These are phyloP conservation scores for Metschnikowia cerradonensis DNA, from an alignment of 805 yeast species.

Conservation along the genomic window DNA sequence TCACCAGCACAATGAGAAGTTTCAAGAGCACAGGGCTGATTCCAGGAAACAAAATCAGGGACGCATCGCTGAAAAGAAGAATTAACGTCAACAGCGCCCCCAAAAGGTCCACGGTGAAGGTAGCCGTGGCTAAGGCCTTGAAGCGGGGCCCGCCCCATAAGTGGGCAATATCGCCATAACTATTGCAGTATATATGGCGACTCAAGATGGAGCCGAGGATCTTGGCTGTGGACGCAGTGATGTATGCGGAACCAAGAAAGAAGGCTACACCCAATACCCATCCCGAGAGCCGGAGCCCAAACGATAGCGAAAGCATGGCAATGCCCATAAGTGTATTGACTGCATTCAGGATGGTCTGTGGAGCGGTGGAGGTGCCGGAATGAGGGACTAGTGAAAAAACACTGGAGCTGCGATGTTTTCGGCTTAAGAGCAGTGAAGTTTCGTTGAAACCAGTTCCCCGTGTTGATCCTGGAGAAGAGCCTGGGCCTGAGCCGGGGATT, in stretches of 20 bases:
- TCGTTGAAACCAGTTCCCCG: not conserved
- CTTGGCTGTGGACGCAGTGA: conserved; percentile 52
- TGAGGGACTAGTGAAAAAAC: not conserved
- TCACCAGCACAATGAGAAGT: conserved; percentile 30
- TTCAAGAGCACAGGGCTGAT: conserved; percentile 23
- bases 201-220: conserved; percentile 68
- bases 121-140: conserved; percentile 41
- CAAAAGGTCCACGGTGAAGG: conserved; percentile 54
- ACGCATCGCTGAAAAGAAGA: conserved; percentile 58
- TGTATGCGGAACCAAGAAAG: conserved; percentile 42
- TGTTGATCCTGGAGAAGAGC: too few relatives aligned
- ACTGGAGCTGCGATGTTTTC: conserved; percentile 23
- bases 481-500: not conserved
- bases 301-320: conserved; percentile 69
- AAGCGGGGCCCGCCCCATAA: conserved; percentile 67
- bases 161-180: conserved; percentile 85
- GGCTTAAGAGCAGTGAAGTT: not conserved
- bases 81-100: conserved; percentile 60
- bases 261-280: conserved; percentile 51
- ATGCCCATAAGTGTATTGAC: conserved; percentile 74
- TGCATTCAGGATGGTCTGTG: conserved; percentile 75
- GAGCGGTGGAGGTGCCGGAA: conserved; percentile 42
- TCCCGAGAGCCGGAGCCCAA: conserved; percentile 65
- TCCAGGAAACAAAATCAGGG: conserved; percentile 29
- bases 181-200: conserved; percentile 73